Conservation (phyloP, 2,329 filamentous ascomycete species). For the Alternaria hordeiaustralica region DNA sequence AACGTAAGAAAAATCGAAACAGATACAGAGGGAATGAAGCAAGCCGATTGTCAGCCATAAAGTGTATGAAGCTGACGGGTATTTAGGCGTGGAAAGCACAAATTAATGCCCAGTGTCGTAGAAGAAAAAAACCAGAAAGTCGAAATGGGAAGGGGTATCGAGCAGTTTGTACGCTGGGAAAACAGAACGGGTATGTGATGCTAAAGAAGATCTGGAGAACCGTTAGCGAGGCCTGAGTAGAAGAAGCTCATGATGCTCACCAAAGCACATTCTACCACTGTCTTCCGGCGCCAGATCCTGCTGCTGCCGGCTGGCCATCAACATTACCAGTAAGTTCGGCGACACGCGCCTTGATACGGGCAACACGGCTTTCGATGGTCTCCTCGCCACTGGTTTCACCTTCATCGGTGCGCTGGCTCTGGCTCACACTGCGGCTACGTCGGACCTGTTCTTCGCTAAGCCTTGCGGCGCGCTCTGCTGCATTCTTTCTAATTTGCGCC, state of each 20-base stretch:
- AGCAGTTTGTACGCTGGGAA: conserved; percentile 32
- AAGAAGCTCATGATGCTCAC: conserved; percentile 6
- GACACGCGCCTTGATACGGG: conserved; percentile 95
- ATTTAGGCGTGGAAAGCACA: conserved; percentile 24
- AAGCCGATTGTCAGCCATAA: conserved; percentile 8
- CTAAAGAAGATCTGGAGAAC: conserved; percentile 11
- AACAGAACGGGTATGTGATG: conserved; percentile 21
- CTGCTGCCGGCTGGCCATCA: conserved; percentile 30
- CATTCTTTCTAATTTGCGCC: conserved; percentile 96
- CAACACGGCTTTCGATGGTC: conserved; percentile 95
- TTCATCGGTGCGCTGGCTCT: conserved; percentile 71
- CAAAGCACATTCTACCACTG: conserved; percentile 25
- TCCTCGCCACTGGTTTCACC: conserved; percentile 95
- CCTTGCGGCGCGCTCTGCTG: conserved; percentile 77
- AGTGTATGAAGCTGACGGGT: conserved; percentile 23
- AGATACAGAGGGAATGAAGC: conserved; percentile 4
- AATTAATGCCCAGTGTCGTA: conserved; percentile 9
- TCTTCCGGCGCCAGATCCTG: conserved; percentile 16
- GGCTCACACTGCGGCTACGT: conserved; percentile 61
- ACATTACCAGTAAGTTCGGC: conserved; percentile 80
- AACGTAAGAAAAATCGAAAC: not conserved
- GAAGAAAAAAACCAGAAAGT: conserved; percentile 22
- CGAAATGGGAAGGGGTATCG: conserved; percentile 40
- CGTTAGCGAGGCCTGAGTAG: not conserved
- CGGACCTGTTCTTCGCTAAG: conserved; percentile 69